phyloP scores from a whole-genome alignment of 108 stramenopile species.

The Fistulifera solaris region DNA sequence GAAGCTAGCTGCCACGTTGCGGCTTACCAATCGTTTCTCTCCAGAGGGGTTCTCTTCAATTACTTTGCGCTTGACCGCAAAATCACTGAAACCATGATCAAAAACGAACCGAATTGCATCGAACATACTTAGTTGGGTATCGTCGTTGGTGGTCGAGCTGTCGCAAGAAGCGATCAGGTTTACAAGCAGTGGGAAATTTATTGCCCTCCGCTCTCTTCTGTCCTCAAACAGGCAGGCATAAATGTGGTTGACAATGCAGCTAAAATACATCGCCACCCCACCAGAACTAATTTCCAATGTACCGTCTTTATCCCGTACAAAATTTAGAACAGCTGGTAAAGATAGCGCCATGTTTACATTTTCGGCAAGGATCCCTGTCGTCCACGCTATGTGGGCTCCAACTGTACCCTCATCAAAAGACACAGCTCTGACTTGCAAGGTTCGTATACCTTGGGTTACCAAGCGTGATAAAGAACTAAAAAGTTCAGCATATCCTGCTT shows the following conservation, averaged over 20 bases:
- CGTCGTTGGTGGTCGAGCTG: constrained; percentile 1
- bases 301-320: background rate
- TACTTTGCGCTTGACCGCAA: constrained; percentile 13
- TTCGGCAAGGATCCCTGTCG: constrained; percentile 26
- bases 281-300: background rate
- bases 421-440: constrained; percentile 21
- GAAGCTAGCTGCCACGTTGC: constrained; percentile 58
- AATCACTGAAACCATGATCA: constrained; percentile 39
- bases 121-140: constrained; percentile 17
- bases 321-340: background rate
- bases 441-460: constrained; percentile 40
- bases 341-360: constrained; percentile 11
- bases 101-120: constrained; percentile 55
- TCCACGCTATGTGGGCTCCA: constrained; percentile 35
- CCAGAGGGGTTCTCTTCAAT: background rate
- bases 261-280: constrained; percentile 54
- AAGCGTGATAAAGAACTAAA: constrained; percentile 44
- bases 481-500: constrained; percentile 45
- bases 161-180: constrained; percentile 8
- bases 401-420: constrained; percentile 28
- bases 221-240: constrained; percentile 66
- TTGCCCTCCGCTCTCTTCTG: constrained; percentile 48
- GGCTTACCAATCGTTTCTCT: constrained; percentile 23
- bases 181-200: constrained; percentile 60
- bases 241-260: constrained; percentile 45